These are phyloP conservation scores for Hanseniaspora uvarum DNA, from an alignment of 1,139 yeast species.

Conservation along the genomic window DNA sequence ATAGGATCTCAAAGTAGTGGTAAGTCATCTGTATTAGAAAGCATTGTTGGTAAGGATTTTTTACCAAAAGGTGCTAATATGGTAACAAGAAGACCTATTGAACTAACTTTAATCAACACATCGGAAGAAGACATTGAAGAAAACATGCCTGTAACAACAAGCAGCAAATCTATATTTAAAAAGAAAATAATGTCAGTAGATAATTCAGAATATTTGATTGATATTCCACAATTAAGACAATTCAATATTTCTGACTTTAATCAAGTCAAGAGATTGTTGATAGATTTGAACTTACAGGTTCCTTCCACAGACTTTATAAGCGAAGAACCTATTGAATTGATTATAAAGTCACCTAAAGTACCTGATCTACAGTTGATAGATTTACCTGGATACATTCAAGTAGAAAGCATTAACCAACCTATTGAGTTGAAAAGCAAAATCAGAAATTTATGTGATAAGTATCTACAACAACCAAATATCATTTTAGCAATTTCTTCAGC, in stretches of 20 bases:
- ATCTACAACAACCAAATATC: slow-evolving; percentile 82
- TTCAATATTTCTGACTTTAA: slow-evolving; percentile 74
- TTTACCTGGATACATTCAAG: slow-evolving; percentile 93
- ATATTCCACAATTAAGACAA: slow-evolving; percentile 81
- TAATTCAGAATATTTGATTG: slow-evolving; percentile 58
- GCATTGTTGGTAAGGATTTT: slow-evolving; percentile 90
- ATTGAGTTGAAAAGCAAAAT: slow-evolving; percentile 68
- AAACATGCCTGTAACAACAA: not conserved
- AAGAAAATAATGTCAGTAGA: slow-evolving; percentile 25
- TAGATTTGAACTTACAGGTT: slow-evolving; percentile 85
- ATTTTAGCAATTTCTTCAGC: slow-evolving; percentile 95
- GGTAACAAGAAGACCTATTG: slow-evolving; percentile 95
- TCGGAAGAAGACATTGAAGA: slow-evolving; percentile 34
- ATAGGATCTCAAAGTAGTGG: slow-evolving; percentile 97
- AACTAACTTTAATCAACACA: slow-evolving; percentile 78
- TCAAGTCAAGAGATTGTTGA: slow-evolving; percentile 74
- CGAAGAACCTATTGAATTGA: slow-evolving; percentile 81
- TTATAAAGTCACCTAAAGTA: slow-evolving; percentile 80
- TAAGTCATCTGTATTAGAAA: slow-evolving; percentile 83
- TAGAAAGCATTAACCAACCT: slow-evolving; percentile 96
- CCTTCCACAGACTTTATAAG: slow-evolving; percentile 77
- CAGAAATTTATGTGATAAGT: slow-evolving; percentile 67
- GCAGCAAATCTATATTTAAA: not conserved
- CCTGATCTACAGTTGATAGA: slow-evolving; percentile 93
- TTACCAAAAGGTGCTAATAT: slow-evolving; percentile 88